Evolutionary conservation across 306 rosid species (phyloP), one percentile per base, ranked within the genome.

Genomic region (Clitoria ternatea): DNA sequence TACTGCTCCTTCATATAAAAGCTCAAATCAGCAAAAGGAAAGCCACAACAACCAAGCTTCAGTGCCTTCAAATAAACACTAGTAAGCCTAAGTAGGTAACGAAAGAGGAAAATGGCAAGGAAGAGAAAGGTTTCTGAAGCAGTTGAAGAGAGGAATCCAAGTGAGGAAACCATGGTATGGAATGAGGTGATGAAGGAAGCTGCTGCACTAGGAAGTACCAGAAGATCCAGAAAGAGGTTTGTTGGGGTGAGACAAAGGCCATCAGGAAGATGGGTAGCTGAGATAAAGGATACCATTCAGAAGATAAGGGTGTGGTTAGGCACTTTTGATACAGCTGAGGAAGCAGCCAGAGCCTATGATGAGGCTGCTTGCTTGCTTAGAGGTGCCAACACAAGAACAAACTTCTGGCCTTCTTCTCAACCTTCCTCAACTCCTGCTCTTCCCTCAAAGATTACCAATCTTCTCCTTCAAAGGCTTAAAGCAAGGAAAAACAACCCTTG

Each of bases 331-430:
- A 90, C 96, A 13, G 96, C 96, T 1, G 96, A 88, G 39, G 97
- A 88, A 80, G 97, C 97, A 40, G 97, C 97, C 11, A 85, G 96
- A 55, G 97, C 97, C 15, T 91, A 91, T 77, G 97, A 91, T 74
- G 97, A 91, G 35, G 97, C 92, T 43, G 97, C 97, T 27, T 91
- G 89, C 82, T 30, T 91, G 76, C 92, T 91, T 7, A 78, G 97
- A 0, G 97, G 97, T 6, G 66, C 95, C 69, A 91, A 91, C 67
- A 91, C 97, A 2, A 52, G 90, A 40, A 90, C 97, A 8, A 90
- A 90, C 40, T 90, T 90, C 84, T 83, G 90, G 89, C 90, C 92
- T 70, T 75, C 53, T 52, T 76, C 90, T 44, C 77, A 85, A 14
- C 55, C 80, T n/a, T 75, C 86, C 0, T 54, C 47, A 3, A 59